Evolutionary conservation across 2,329 filamentous ascomycete species (phyloP), one percentile per base, ranked within the genome.

Genomic region (Hypoxylon sp.): DNA sequence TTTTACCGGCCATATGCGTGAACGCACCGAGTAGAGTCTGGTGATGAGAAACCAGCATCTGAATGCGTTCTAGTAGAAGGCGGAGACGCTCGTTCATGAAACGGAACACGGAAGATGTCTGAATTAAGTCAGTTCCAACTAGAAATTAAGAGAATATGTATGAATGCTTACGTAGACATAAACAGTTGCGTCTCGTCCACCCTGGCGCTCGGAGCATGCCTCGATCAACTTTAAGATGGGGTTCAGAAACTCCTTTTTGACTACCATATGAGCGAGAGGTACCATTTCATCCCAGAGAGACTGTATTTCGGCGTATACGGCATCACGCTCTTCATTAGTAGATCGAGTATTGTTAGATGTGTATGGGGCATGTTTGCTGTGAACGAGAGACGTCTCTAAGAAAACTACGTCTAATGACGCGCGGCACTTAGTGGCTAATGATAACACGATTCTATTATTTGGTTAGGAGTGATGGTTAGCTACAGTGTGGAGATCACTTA

Each of bases 221-320:
- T 66, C 51, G 17, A 69, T 51, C 27, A 70, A 61, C 14, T 66
- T 57, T 30, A 69, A 33, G 46, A 78, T 71, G 2, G 76, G 77
- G 13, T 72, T 71, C 10, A 78, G 71, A 40, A 74, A 77, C 27
- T 79, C 73, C 22, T 75, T 75, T 40, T 78, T 76, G 6, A 77
- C 77, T 3, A 75, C 76, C 78, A 79, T 79, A 61, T 79, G 76
- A 1, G 78, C 76, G 6, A 79, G 77, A 6, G 78, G 78, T 22
- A 78, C 74, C 37, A 78, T 75, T 65, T 79, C 78, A 40, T 79
- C 78, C 78, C 77, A 78, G 1, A 79, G 69, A 27, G 76, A 78
- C 25, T 76, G 73, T 42, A 79, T 78, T 33, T 79, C 78, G 10
- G 73, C 72, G 14, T 73, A 37, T 10, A 79, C 69, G 1, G 73